Evolutionary conservation across 495 filamentous ascomycete genomes (phyloP).

Genomic region (Penicillium steckii): DNA sequence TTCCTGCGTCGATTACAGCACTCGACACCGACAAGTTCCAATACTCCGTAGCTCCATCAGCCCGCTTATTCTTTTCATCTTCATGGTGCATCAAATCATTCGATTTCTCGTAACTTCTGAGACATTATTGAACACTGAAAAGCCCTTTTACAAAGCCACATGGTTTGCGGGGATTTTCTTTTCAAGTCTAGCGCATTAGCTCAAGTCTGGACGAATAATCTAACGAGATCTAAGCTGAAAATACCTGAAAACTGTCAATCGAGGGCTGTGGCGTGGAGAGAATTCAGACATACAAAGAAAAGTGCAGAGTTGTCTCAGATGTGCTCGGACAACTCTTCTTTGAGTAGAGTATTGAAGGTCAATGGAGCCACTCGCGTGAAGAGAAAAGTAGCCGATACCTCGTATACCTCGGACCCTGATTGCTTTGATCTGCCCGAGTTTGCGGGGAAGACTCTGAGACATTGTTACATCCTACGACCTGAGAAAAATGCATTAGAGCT

Average conservation of each 20-base stretch:
- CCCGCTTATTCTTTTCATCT: too few species aligned
- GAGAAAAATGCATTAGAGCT: not conserved
- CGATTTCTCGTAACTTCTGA: not conserved
- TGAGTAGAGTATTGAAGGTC: too few species aligned
- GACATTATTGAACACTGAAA: not conserved
- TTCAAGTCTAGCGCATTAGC: too few species aligned
- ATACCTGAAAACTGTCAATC: too few species aligned
- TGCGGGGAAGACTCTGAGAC: slow-evolving; percentile 25
- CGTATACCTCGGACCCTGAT: slow-evolving; percentile 1
- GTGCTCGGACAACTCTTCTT: not conserved
- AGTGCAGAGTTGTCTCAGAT: not conserved
- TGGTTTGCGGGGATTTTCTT: too few species aligned
- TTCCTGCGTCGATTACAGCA: too few species aligned
- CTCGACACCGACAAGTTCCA: too few species aligned
- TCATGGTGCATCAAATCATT: not conserved
- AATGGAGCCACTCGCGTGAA: slow-evolving; percentile 2
- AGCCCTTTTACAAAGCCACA: not conserved
- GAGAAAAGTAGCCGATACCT: not conserved
- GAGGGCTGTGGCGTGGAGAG: not conserved
- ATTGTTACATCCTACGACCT: slow-evolving; percentile 24
- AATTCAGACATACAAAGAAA: not conserved
- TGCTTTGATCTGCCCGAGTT: slow-evolving; percentile 1
- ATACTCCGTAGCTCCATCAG: too few species aligned
- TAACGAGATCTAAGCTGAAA: too few species aligned
- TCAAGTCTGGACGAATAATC: too few species aligned